Conservation (phyloP, 2,329 filamentous ascomycete species). For the Parastagonospora avenae region DNA sequence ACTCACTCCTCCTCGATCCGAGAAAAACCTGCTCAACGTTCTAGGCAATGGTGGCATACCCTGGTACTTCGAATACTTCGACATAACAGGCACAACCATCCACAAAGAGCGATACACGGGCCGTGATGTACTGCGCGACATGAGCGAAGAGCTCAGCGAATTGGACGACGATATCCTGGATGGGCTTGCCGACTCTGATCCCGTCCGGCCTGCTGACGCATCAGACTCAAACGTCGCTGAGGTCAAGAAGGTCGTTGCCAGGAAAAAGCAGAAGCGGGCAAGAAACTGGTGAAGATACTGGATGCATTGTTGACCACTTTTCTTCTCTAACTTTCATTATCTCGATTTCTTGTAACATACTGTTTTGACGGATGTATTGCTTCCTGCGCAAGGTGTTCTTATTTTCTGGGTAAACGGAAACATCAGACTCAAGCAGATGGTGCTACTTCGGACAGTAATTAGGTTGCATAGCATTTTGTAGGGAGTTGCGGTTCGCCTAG, state of each 20-base stretch:
- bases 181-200: conserved; percentile 54
- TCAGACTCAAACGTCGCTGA: conserved; percentile 30
- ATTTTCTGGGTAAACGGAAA: not conserved
- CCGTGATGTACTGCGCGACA: conserved; percentile 70
- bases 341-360: conserved; percentile 26
- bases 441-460: conserved; percentile 3
- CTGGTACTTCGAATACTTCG: conserved; percentile 85
- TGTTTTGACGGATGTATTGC: conserved; percentile 11
- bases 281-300: conserved; percentile 25
- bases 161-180: conserved; percentile 89
- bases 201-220: conserved; percentile 30
- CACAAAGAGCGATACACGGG: conserved; percentile 74
- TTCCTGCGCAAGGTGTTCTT: conserved; percentile 19
- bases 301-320: conserved; percentile 10
- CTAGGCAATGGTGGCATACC: conserved; percentile 70
- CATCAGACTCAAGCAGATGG: not conserved
- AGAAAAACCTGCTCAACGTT: conserved; percentile 55
- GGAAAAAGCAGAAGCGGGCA: conserved; percentile 38
- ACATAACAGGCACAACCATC: conserved; percentile 79
- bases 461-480: conserved; percentile 23
- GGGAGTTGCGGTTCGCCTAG: conserved; percentile 18
- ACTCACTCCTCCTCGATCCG: conserved; percentile 69
- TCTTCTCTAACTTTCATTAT: conserved; percentile 21
- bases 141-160: conserved; percentile 89
- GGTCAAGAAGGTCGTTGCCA: conserved; percentile 33